phyloP scores from a whole-genome alignment of 2,329 filamentous ascomycete species.

The Colletotrichum sp. region DNA sequence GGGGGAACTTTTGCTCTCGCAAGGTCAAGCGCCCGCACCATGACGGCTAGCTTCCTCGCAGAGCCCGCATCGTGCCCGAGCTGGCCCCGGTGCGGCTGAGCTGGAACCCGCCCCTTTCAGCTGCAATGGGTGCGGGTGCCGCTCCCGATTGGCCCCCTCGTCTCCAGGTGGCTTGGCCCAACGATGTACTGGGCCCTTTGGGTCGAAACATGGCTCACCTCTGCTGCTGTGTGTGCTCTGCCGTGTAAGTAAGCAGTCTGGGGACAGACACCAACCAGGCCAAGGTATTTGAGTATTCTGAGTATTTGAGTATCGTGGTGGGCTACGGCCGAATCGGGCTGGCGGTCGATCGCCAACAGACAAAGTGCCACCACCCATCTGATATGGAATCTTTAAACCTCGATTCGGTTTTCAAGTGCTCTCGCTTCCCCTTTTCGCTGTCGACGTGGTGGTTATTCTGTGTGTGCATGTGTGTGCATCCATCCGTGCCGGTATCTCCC shows the following conservation, averaged over 20 bases:
- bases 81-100: conserved; percentile 8
- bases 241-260: neutral
- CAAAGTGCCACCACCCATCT: neutral
- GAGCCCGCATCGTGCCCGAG: neutral
- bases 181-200: neutral
- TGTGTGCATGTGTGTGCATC: neutral
- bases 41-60: neutral
- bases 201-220: neutral
- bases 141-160: neutral
- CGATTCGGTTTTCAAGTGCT: neutral
- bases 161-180: neutral
- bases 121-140: neutral
- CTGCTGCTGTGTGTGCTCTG: neutral
- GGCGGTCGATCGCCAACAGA: neutral
- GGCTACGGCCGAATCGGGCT: neutral
- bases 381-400: neutral
- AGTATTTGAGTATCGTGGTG: neutral
- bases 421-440: neutral
- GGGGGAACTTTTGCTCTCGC: neutral
- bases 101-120: neutral
- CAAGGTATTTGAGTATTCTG: neutral
- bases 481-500: neutral
- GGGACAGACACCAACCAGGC: neutral
- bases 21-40: conserved; percentile 1
- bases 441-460: neutral